Base-by-base conservation (phyloP, 2,329 filamentous ascomycete species). In the Periconia macrospinosa region DNA sequence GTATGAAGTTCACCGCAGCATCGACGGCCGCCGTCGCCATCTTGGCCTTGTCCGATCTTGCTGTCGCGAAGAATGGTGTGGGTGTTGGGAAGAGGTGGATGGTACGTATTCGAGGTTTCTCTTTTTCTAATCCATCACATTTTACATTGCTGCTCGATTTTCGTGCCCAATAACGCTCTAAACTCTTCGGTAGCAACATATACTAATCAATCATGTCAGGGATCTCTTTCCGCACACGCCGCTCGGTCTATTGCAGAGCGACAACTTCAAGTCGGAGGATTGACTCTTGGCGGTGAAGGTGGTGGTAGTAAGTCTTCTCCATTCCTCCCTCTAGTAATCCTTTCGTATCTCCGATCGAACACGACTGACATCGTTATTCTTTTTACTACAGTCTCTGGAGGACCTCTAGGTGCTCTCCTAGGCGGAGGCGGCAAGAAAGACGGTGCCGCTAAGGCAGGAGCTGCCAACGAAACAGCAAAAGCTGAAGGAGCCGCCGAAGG, bases 221-320 rank as follows among this genome's bases (percentile, higher is more conserved):
- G 45, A 15, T 61, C 58, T 15, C 46, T 61, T n/a, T 47, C 48
- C 44, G 45, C 55, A 40, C 58, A 59, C 27, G 50, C 55, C 30
- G 59, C 51, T 30, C 53, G 56, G 23, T 35, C 56, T 20, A 46
- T 61, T 17, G 51, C 58, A 30, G 55, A 54, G 46, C 61, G 59
- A n/a, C 57, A 63, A 19, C 53, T 65, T 23, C 51, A 62, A 10
- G 50, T 63, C 10, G 60, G 58, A n/a, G 54, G 53, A n/a, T 51
- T 59, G 44, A 70, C 67, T n/a, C 60, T 71, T 9, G 68, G 67
- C 27, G 68, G 68, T 5, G 35, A 61, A 19, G 60, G 55, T 23
- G 68, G 69, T n/a, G 68, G 68, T 8, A 68, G 33, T 37, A 37
- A 13, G 33, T 37, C 11, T 37, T 13, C 11, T 37, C 33, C 11